Evolutionary conservation across 257 asterid species (phyloP).

Genomic region (Nyctanthes arbortristis): DNA sequence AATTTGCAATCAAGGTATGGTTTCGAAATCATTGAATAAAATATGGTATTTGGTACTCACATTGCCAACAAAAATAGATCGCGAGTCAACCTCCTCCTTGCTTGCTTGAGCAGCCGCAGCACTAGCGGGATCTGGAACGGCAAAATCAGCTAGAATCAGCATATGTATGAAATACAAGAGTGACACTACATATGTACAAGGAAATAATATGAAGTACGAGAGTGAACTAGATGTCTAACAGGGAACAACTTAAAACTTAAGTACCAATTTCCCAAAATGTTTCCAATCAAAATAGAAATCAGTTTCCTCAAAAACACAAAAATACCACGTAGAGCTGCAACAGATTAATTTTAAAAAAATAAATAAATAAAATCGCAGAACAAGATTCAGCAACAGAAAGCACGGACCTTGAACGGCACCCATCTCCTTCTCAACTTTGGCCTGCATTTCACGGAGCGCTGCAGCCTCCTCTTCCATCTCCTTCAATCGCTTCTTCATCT

Average conservation of each 20-base stretch:
- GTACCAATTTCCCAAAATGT: background rate
- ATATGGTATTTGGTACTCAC: slow-evolving; percentile 46
- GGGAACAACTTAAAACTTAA: too few species aligned
- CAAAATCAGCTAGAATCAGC: slow-evolving; percentile 10
- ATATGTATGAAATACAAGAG: background rate
- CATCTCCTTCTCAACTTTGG: slow-evolving; percentile 53
- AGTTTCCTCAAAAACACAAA: background rate
- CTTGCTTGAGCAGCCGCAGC: slow-evolving; percentile 84
- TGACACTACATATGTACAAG: background rate
- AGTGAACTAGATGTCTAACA: too few species aligned
- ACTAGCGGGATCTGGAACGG: slow-evolving; percentile 65
- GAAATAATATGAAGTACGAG: background rate
- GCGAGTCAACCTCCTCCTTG: slow-evolving; percentile 78
- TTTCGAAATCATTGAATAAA: background rate
- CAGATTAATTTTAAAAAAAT: background rate
- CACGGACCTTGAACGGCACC: slow-evolving; percentile 45
- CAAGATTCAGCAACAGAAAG: background rate
- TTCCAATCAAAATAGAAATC: background rate
- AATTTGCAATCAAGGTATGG: slow-evolving; percentile 10
- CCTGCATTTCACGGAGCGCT: slow-evolving; percentile 55
- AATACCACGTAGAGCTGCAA: background rate
- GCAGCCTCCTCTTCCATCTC: slow-evolving; percentile 56
- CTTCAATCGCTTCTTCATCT: slow-evolving; percentile 55
- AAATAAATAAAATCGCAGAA: background rate
- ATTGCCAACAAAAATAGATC: slow-evolving; percentile 93